A percentile compares a stretch with the other conserved stretches of the same genome.
Conservation (phyloP, 805 yeast genomes). For the Saccharomycopsis sp. region DNA sequence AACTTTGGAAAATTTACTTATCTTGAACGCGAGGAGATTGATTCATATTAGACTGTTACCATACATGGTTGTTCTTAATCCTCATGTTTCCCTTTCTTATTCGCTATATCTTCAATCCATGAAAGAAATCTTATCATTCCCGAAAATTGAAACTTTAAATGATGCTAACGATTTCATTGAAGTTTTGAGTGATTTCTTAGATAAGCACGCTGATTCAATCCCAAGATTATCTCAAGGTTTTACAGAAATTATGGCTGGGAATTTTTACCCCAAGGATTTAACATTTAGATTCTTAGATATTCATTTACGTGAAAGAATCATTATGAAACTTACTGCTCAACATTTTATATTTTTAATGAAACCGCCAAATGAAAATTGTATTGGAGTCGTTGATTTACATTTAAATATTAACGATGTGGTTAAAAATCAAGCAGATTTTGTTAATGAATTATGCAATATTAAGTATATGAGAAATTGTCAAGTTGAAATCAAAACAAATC, state of each 20-base stretch:
- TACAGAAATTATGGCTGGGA: conserved; percentile 49
- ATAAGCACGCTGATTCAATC: conserved; percentile 77
- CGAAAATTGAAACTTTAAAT: conserved; percentile 39
- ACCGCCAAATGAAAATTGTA: conserved; percentile 37
- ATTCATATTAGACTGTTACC: conserved; percentile 69
- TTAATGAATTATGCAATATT: conserved; percentile 74
- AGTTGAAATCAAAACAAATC: conserved; percentile 40
- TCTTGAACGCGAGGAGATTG: conserved; percentile 64
- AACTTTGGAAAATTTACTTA: conserved; percentile 49
- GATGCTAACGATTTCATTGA: conserved; percentile 49
- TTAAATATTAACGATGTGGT: conserved; percentile 59
- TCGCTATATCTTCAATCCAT: conserved; percentile 66
- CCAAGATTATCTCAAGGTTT: conserved; percentile 80
- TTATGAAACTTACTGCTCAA: conserved; percentile 79
- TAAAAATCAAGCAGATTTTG: conserved; percentile 60
- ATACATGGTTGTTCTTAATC: conserved; percentile 78
- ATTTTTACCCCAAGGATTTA: conserved; percentile 37
- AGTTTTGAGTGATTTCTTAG: conserved; percentile 53
- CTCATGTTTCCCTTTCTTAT: conserved; percentile 75
- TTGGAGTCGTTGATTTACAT: conserved; percentile 62
- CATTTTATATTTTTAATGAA: conserved; percentile 68
- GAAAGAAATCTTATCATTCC: conserved; percentile 38
- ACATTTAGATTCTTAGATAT: conserved; percentile 60
- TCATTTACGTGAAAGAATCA: conserved; percentile 77
- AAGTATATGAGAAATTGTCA: conserved; percentile 75